Evolutionary conservation across 805 yeast genomes (phyloP), one percentile per base, ranked within the genome.

Genomic region (Pichia membranifaciens): DNA sequence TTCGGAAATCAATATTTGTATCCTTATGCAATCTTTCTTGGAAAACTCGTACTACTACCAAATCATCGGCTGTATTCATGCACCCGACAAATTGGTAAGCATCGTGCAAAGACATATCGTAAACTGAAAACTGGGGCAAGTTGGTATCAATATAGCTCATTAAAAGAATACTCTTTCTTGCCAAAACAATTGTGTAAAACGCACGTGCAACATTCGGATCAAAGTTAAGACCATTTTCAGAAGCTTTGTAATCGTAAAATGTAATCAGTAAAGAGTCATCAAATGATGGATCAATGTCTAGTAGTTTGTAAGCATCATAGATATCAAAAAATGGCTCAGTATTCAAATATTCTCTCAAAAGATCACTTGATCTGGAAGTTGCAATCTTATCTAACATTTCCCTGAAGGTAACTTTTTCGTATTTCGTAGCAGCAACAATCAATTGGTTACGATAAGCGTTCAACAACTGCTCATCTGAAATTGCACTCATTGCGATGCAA

Each of bases 261-360:
- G 95, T 84, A 25, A 80, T 72, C 3, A 87, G 76, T 38, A 85
- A 79, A 52, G 86, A 93, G 58, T 82, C 87, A 49, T 77, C 83
- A 13, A 81, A 78, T 0, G 70, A 64, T 1, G 72, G 70, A 45
- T 72, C 73, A 16, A 78, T 70, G 10, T 75, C 84, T 29, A 84
- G 61, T 1, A 66, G 56, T 0, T 66, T 62, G 54, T 79, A 82
- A 0, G 88, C 86, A 41, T 74, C 73, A 0, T 56, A 57, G 6
- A 71, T 43, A 46, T 63, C 66, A n/a, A 70, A 65, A 45, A 75
- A 57, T 2, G 78, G 79, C 49, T 80, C 82, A 34, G 74, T 66
- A 12, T 66, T 73, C 33, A 76, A 59, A 45, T 59, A 73, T 36
- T 61, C 61, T n/a, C 52, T 51, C 13, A 78, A 51, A 12, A 46